These are phyloP conservation scores for Phytophthora nicotianae DNA, from an alignment of 352 stramenopile genomes.

Conservation along the genomic window DNA sequence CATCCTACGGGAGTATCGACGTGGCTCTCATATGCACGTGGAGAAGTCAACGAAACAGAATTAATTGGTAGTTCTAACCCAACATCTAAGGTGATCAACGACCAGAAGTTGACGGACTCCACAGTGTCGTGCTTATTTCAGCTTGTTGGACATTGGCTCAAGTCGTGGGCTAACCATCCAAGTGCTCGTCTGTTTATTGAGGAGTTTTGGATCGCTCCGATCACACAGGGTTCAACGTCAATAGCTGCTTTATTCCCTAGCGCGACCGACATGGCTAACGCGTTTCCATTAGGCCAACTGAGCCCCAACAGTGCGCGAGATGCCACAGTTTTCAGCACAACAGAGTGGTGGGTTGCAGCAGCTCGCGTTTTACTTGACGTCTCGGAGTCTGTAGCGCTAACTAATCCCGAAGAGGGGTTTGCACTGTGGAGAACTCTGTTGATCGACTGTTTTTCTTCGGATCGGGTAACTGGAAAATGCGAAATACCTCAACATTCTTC, in stretches of 20 bases:
- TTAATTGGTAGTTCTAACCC: conserved; percentile 17
- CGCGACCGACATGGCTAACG: conserved; percentile 21
- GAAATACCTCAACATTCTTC: not conserved
- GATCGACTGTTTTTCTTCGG: conserved; percentile 39
- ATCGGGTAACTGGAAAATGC: conserved; percentile 35
- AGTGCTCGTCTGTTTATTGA: conserved; percentile 54
- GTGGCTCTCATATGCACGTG: conserved; percentile 36
- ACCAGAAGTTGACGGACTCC: conserved; percentile 13
- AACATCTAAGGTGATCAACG: conserved; percentile 19
- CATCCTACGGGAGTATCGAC: conserved; percentile 30
- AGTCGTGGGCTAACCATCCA: conserved; percentile 60
- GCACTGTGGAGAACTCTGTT: conserved; percentile 49
- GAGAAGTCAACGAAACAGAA: conserved; percentile 22
- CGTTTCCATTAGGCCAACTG: conserved; percentile 29
- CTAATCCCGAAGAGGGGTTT: conserved; percentile 41
- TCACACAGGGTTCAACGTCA: conserved; percentile 20
- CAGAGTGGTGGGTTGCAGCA: conserved; percentile 24
- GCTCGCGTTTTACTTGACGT: conserved; percentile 36
- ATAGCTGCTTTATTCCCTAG: conserved; percentile 9
- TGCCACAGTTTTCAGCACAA: conserved; percentile 9
- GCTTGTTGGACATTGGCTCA: conserved; percentile 52
- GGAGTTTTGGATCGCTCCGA: conserved; percentile 45
- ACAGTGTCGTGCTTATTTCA: conserved; percentile 47
- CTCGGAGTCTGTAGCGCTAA: conserved; percentile 36
- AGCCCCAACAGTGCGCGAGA: not conserved